Evolutionary conservation across 768 basidiomycete species (phyloP), one percentile per base, ranked within the genome.

Genomic region (Auricularia heimuer): DNA sequence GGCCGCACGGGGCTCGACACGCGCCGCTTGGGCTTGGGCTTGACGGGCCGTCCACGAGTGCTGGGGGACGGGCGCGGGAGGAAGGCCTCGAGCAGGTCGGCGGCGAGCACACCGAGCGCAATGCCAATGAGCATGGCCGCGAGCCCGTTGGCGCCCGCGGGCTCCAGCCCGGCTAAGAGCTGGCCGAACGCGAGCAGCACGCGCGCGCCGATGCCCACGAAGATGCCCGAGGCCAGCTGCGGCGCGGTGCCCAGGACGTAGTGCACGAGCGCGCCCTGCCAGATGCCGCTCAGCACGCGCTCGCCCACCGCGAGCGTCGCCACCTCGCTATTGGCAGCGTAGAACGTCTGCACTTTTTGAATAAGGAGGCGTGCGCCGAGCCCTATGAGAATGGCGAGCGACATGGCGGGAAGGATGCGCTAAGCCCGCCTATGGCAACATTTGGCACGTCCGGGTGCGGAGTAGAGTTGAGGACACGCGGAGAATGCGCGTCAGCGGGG

Each of bases 191-290:
- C 39, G 39, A 42, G 39, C 39, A 14, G 8, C 8, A 42, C 39
- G 39, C 39, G 39, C 47, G 47, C 47, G 47, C 21, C 47, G 47
- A 51, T 51, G 47, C 47, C 47, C 11, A 21, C 47, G 47, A 51
- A 51, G 21, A 51, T 21, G 47, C 14, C 21, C 47, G 14, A 21
- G 10, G 47, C 47, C 24, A 60, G 56, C 56, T 35, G 56, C 24
- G 56, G 56, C 29, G 56, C 56, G 24, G 24, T 18, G 56, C 24
- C 12, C 29, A 34, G 29, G 56, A 35, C 56, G 29, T 33, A 35
- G 34, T 60, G 56, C 56, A 34, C 56, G 56, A 35, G 34, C 29
- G 56, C 56, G 33, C 56, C 56, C 56, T 60, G 56, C 56, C 56
- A 60, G 56, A 60, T 4, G 29, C 56, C 56, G 29, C 29, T 35